Base-by-base conservation (phyloP, 2,329 filamentous ascomycete genomes). In the Ophiostoma ulmi region DNA sequence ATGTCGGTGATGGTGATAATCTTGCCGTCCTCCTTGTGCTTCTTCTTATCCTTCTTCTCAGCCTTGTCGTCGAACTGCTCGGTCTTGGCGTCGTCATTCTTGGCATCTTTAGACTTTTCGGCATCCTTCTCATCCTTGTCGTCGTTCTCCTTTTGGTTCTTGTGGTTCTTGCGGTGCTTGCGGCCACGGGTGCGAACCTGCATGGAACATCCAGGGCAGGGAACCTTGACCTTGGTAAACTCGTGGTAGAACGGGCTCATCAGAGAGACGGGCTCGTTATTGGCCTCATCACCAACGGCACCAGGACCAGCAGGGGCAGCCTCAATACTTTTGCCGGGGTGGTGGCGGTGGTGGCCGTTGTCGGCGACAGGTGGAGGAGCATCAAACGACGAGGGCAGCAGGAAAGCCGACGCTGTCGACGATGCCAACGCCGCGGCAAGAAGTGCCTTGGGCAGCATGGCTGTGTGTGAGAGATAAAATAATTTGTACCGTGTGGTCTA, bases 171-270 rank as follows among this genome's bases (percentile, higher is more conserved):
- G 68, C 63, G 35, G 72, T 73, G 72, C 70, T 74, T 73, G 44
- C 31, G 63, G 35, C 35, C 63, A n/a, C 63, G 63, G 20, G 63
- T 65, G 63, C 74, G 75, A 70, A 85, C 63, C 65, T 75, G 70
- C 64, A 78, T 81, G 13, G 82, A 81, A 75, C 87, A 89, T 73
- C 83, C 83, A 26, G 81, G 80, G 75, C 87, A 90, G 72, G 84
- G 80, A 52, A 89, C 75, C 63, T 82, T 79, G 14, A 75, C 74
- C 17, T 77, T 71, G 38, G 81, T 78, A 70, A 82, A 76, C 67
- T 80, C 78, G 73, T 81, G 79, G 17, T 80, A 76, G 63, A 81
- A 74, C 36, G 80, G 75, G 70, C 81, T 80, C 77, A 83, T 79
- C 74, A 82, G 76, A 55, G 39, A 22, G 55, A 44, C 64, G 14